These are phyloP conservation scores for Aspergillus candidus DNA, from an alignment of 2,329 filamentous ascomycete genomes.

Conservation along the genomic window DNA sequence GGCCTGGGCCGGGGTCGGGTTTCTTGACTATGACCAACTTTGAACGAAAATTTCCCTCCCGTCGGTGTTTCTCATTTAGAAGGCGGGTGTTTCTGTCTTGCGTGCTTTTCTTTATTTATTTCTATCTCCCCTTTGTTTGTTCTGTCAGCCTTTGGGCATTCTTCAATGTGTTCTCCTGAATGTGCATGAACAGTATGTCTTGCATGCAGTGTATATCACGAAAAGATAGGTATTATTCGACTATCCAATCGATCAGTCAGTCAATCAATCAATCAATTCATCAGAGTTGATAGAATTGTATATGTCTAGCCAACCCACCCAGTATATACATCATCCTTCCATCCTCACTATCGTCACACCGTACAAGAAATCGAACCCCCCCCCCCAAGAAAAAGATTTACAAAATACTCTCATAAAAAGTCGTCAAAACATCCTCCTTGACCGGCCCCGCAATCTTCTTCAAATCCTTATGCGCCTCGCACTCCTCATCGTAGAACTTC, in stretches of 20 bases:
- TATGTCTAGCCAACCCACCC: background rate
- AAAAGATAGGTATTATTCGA: constrained; percentile 10
- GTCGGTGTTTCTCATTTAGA: no score
- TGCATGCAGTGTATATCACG: constrained; percentile 24
- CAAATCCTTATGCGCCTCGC: constrained; percentile 50
- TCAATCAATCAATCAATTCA: no score
- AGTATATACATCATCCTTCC: background rate
- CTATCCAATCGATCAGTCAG: no score
- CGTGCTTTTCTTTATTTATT: background rate
- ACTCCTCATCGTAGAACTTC: constrained; percentile 61
- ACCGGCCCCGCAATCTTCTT: constrained; percentile 28
- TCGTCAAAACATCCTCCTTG: constrained; percentile 33
- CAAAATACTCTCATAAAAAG: constrained; percentile 33
- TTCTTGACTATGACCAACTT: no score
- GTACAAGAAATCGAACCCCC: background rate
- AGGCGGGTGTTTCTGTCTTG: no score
- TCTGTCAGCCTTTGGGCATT: background rate
- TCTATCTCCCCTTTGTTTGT: background rate
- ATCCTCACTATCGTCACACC: background rate
- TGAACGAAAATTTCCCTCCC: no score
- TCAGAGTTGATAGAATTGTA: background rate
- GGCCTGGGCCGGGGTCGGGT: no score
- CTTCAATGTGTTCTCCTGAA: no score
- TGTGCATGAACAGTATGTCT: constrained; percentile 9
- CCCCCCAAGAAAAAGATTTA: constrained; percentile 8